These are phyloP conservation scores for Chaetomium sp. DNA, from an alignment of 2,329 filamentous ascomycete species.

Conservation along the genomic window DNA sequence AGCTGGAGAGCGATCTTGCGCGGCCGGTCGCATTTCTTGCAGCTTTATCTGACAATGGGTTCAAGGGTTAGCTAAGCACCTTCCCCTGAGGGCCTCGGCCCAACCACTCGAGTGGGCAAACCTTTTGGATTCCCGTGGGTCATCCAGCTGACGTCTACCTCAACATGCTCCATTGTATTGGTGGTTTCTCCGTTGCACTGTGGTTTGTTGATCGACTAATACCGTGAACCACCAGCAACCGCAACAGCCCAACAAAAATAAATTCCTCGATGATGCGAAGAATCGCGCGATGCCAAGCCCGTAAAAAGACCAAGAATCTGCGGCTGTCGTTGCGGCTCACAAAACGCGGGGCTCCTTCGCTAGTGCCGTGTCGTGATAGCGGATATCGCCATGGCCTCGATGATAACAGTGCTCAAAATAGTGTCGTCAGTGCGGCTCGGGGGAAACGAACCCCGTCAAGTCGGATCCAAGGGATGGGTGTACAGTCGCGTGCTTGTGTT, in stretches of 20 bases:
- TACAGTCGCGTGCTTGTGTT: neutral
- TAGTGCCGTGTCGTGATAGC: slow-evolving; percentile 14
- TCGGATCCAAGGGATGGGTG: neutral
- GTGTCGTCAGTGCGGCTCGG: neutral
- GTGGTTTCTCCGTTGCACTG: no score
- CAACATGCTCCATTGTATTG: slow-evolving; percentile 64
- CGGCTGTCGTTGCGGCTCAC: slow-evolving; percentile 1
- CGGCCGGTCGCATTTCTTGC: slow-evolving; percentile 22
- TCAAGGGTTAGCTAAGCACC: slow-evolving; percentile 7
- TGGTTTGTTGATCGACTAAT: neutral
- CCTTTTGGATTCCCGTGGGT: slow-evolving; percentile 75
- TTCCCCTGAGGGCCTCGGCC: neutral
- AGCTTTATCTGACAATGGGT: slow-evolving; percentile 22
- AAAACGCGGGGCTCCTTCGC: slow-evolving; percentile 17
- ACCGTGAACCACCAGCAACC: neutral
- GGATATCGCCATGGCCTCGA: slow-evolving; percentile 19
- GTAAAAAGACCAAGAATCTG: neutral
- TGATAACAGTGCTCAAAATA: neutral
- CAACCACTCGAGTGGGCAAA: slow-evolving; percentile 35
- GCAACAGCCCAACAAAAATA: neutral
- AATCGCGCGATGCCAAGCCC: neutral
- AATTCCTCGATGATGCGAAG: neutral
- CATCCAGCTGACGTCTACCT: slow-evolving; percentile 88
- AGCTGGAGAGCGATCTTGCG: slow-evolving; percentile 25
- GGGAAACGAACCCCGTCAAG: neutral